phyloP scores from a whole-genome alignment of 75 land plant species.

The Selaginella tamariscina region DNA sequence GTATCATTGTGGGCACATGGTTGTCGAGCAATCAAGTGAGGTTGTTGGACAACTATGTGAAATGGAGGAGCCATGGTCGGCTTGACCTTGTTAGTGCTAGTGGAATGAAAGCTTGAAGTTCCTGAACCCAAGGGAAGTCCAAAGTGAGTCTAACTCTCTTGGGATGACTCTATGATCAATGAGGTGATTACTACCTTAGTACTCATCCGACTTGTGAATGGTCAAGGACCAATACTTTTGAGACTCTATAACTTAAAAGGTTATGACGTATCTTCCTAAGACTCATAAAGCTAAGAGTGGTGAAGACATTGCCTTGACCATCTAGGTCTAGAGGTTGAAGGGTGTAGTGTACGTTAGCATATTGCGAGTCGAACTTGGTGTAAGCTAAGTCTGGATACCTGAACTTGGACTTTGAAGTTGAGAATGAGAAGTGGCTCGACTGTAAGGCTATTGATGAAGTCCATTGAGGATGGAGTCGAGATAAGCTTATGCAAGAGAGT shows the following conservation, averaged over 20 bases:
- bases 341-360: not conserved
- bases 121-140: not conserved
- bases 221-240: not conserved
- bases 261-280: too few species aligned
- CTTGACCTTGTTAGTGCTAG: not conserved
- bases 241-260: not conserved
- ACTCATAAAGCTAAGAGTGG: too few species aligned
- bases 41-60: not conserved
- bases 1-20: not conserved
- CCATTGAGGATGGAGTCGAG: too few species aligned
- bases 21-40: too few species aligned
- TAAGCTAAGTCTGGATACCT: not conserved
- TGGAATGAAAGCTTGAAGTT: not conserved
- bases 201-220: too few species aligned
- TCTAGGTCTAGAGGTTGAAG: too few species aligned
- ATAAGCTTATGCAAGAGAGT: too few species aligned
- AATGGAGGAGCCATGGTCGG: not conserved
- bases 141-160: not conserved
- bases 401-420: not conserved
- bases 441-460: too few species aligned
- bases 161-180: not conserved
- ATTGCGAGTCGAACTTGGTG: not conserved
- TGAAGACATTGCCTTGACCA: not conserved
- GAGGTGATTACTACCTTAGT: not conserved
- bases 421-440: too few species aligned